These are phyloP conservation scores for Rutidosis leptorrhynchoides DNA, from an alignment of 129 eudicot species.

Conservation along the genomic window DNA sequence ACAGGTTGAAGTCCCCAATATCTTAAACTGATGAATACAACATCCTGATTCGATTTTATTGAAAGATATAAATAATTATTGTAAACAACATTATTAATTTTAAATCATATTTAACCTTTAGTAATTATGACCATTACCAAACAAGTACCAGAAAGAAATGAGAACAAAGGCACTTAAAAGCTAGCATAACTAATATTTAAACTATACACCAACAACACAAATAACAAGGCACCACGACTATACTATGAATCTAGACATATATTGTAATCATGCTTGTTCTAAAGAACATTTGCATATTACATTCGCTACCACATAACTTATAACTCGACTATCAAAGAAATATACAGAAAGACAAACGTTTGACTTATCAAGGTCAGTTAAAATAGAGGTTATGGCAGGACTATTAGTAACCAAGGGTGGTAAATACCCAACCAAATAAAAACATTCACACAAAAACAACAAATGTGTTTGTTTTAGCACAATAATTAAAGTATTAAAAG, in stretches of 20 bases:
- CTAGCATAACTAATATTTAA: not conserved
- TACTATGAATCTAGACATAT: slow-evolving; percentile 25
- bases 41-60: not conserved
- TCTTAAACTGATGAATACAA: not conserved
- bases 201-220: not conserved
- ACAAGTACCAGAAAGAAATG: not conserved
- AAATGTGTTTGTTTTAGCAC: slow-evolving; percentile 41
- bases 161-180: not conserved
- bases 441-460: slow-evolving; percentile 45
- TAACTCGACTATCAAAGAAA: slow-evolving; percentile 19
- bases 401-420: slow-evolving; percentile 27
- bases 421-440: slow-evolving; percentile 29
- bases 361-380: slow-evolving; percentile 29
- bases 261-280: slow-evolving; percentile 12
- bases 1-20: not conserved
- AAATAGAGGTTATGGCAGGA: slow-evolving; percentile 24
- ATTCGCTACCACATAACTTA: slow-evolving; percentile 12
- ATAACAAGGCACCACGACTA: not conserved
- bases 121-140: not conserved
- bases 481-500: slow-evolving; percentile 33
- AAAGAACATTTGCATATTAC: not conserved
- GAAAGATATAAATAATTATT: too few relatives aligned
- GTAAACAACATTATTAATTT: not conserved
- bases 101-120: not conserved
- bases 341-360: slow-evolving; percentile 19